Conservation (phyloP, 2,329 filamentous ascomycete genomes). For the Fusarium sp. region DNA sequence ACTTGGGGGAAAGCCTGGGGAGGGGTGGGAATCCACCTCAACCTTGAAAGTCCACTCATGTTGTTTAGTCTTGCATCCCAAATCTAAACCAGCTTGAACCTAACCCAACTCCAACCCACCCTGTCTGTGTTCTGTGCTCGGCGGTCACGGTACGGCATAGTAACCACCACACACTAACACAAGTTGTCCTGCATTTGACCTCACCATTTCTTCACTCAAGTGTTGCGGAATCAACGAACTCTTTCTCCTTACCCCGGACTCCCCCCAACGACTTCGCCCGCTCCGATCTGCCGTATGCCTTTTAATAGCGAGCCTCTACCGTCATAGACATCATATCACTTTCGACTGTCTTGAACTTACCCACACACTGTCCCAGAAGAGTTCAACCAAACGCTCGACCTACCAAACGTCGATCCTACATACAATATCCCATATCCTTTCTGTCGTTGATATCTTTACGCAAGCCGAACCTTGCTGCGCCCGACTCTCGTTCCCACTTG, state of each 20-base stretch:
- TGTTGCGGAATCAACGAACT: constrained; percentile 18
- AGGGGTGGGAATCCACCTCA: constrained; percentile 31
- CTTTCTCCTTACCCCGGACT: background rate
- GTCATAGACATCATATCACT: constrained; percentile 22
- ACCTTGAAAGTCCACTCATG: constrained; percentile 26
- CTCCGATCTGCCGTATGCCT: constrained; percentile 11
- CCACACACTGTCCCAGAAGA: constrained; percentile 20
- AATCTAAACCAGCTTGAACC: constrained; percentile 29
- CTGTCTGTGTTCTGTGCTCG: background rate
- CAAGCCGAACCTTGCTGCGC: constrained; percentile 17
- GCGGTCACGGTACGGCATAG: constrained; percentile 30
- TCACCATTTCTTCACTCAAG: constrained; percentile 8
- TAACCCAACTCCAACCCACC: constrained; percentile 25
- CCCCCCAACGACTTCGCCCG: constrained; percentile 8
- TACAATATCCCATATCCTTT: constrained; percentile 23
- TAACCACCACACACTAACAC: constrained; percentile 28
- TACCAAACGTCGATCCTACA: constrained; percentile 34
- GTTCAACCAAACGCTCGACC: constrained; percentile 29
- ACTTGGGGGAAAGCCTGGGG: constrained; percentile 11
- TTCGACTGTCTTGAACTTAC: constrained; percentile 8
- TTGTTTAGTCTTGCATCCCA: constrained; percentile 10
- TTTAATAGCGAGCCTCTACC: constrained; percentile 27
- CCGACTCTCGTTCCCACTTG: constrained; percentile 12
- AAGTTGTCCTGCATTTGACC: constrained; percentile 20
- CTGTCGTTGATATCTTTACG: background rate